Base-by-base conservation (phyloP, 2,329 filamentous ascomycete species). In the Podosphaera xanthii region DNA sequence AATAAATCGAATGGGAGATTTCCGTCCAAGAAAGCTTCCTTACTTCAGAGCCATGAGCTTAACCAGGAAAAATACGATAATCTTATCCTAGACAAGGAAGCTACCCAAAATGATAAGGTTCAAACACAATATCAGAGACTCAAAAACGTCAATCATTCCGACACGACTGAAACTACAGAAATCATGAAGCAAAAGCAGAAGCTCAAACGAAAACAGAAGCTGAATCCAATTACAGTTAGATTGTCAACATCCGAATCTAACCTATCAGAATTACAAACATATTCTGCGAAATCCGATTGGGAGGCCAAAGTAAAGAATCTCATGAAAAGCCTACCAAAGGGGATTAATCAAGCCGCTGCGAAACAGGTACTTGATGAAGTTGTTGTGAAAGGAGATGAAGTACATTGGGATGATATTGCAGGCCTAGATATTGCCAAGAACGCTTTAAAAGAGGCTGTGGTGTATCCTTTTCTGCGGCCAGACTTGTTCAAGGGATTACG, bases 361-460 rank as follows among this genome's bases (percentile, higher is more conserved):
- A 86, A 87, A 67, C 88, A 96, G 62, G 96, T 98, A 36, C 76
- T 97, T 60, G 96, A 96, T 67, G 92, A 98, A 64, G 94, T 98
- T 61, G 86, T 98, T 2, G 84, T 97, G 12, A 82, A 91, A 62
- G 92, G 92, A 5, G 92, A 98, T 65, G 86, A 94, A 68, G 92
- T 98, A 1, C 87, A 86, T 66, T 98, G 92, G 92, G 79, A 81
- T 55, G 92, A 98, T 68, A 86, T 98, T 60, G 90, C 92, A 0
- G 92, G 92, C 0, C 74, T 98, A 3, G 87, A 95, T 57, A 78
- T 86, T 58, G 92, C 92, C 40, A 98, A 98, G 69, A 87, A 82
- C 59, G 90, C 92, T 0, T 73, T 98, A 57, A 91, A 94, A 67
- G 92, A 98, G 71, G 89, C 89, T 0, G 92, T 98, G 1, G 91